These are phyloP conservation scores for Podospora sp. DNA, from an alignment of 495 filamentous ascomycete genomes.

Conservation along the genomic window DNA sequence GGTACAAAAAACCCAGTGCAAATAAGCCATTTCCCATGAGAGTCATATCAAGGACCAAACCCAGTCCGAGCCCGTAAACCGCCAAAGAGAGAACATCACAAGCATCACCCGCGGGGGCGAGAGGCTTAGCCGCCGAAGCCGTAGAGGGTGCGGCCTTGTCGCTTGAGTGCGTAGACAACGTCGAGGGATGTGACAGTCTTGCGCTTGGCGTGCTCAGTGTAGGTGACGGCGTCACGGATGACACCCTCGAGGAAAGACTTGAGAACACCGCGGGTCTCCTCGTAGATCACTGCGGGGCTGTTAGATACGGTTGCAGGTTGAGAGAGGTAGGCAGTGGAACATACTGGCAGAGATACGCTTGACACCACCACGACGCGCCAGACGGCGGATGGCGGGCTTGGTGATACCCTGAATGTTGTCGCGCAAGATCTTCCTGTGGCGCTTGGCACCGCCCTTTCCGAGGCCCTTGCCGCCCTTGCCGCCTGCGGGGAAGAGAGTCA, in stretches of 20 bases:
- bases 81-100: not conserved
- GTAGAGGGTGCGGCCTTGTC: slow-evolving; percentile 93
- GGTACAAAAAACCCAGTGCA: slow-evolving; percentile 23
- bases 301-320: slow-evolving; percentile 33
- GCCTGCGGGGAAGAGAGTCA: slow-evolving; percentile 51
- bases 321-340: slow-evolving; percentile 32
- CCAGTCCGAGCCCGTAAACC: slow-evolving; percentile 18
- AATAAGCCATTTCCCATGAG: slow-evolving; percentile 29
- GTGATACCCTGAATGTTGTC: slow-evolving; percentile 99
- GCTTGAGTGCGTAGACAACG: slow-evolving; percentile 92
- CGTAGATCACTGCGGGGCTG: slow-evolving; percentile 80
- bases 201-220: slow-evolving; percentile 96
- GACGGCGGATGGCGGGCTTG: slow-evolving; percentile 99
- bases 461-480: slow-evolving; percentile 98
- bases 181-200: slow-evolving; percentile 96
- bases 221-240: slow-evolving; percentile 98
- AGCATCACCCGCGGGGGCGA: not conserved
- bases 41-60: slow-evolving; percentile 22
- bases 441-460: slow-evolving; percentile 84
- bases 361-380: slow-evolving; percentile 98
- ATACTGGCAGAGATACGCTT: slow-evolving; percentile 99
- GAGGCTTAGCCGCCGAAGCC: slow-evolving; percentile 88
- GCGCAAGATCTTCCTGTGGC: slow-evolving; percentile 98
- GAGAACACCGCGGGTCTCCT: slow-evolving; percentile 99
- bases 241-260: slow-evolving; percentile 99